phyloP scores from a whole-genome alignment of 2,329 filamentous ascomycete species.

The Monosporascus sp. region DNA sequence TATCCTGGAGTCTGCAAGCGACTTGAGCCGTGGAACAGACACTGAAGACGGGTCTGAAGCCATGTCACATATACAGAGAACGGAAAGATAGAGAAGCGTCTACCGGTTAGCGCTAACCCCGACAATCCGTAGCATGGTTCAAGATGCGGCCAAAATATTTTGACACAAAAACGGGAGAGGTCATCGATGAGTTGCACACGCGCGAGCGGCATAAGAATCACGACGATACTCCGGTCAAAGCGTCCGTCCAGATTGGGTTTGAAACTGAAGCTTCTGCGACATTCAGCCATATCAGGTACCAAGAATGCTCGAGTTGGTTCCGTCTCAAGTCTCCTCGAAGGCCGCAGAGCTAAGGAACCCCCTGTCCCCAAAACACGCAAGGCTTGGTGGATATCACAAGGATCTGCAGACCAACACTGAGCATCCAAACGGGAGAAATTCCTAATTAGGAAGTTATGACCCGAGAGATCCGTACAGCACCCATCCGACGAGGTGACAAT shows the following conservation, averaged over 20 bases:
- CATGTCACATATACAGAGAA: not conserved
- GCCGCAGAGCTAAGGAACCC: constrained; percentile 23
- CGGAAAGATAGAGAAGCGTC: too few species aligned
- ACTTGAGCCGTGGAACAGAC: not conserved
- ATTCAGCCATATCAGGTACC: constrained; percentile 29
- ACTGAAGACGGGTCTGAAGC: not conserved
- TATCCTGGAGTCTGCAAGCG: not conserved
- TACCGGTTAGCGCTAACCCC: not conserved
- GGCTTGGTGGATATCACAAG: constrained; percentile 6
- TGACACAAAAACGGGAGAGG: constrained; percentile 9
- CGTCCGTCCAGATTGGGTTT: constrained; percentile 28
- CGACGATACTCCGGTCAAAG: constrained; percentile 43
- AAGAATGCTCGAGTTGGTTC: constrained; percentile 30
- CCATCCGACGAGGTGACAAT: constrained; percentile 8
- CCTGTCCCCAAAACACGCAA: constrained; percentile 23
- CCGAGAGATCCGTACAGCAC: constrained; percentile 23
- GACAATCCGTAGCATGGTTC: not conserved
- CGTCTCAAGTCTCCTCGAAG: constrained; percentile 39
- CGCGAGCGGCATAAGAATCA: constrained; percentile 42
- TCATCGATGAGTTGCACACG: constrained; percentile 12
- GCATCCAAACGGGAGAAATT: constrained; percentile 24
- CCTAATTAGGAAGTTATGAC: constrained; percentile 26
- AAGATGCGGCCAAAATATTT: not conserved
- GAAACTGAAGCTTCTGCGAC: constrained; percentile 29
- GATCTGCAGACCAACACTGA: constrained; percentile 22